These are phyloP conservation scores for Gaeumannomyces tritici DNA, from an alignment of 2,329 filamentous ascomycete species.

Conservation along the genomic window DNA sequence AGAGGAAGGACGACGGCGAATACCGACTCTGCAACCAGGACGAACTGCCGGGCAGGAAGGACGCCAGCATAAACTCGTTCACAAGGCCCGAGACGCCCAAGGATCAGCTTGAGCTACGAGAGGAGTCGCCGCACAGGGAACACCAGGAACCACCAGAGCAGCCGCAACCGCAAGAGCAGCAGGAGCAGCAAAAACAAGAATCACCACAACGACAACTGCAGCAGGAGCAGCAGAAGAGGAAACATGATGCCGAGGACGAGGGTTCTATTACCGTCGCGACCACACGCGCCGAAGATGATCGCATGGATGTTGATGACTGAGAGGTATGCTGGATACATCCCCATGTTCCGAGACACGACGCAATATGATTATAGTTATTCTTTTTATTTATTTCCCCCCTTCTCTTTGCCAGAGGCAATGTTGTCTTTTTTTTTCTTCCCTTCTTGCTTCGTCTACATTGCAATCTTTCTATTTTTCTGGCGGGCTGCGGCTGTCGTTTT, in stretches of 20 bases:
- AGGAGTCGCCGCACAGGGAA: background rate
- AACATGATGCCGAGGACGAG: background rate
- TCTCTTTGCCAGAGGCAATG: background rate
- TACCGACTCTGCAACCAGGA: constrained; percentile 42
- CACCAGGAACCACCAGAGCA: no score
- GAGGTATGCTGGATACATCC: background rate
- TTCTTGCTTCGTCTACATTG: background rate
- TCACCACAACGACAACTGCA: background rate
- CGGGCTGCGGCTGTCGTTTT: background rate
- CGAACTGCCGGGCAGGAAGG: constrained; percentile 17
- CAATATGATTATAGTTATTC: background rate
- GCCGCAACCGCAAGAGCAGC: background rate
- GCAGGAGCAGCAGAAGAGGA: background rate
- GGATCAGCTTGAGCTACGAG: background rate
- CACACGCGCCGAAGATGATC: background rate
- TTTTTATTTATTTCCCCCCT: no score
- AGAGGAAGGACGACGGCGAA: constrained; percentile 43
- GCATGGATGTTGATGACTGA: constrained; percentile 4
- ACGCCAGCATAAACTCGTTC: constrained; percentile 7
- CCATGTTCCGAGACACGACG: background rate
- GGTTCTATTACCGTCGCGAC: constrained; percentile 3
- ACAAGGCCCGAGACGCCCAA: constrained; percentile 3
- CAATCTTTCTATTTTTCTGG: background rate
- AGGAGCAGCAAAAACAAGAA: background rate
- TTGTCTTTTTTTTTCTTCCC: background rate